Conservation (phyloP, 2,329 filamentous ascomycete genomes). For the Dactylellina parvicollis region DNA sequence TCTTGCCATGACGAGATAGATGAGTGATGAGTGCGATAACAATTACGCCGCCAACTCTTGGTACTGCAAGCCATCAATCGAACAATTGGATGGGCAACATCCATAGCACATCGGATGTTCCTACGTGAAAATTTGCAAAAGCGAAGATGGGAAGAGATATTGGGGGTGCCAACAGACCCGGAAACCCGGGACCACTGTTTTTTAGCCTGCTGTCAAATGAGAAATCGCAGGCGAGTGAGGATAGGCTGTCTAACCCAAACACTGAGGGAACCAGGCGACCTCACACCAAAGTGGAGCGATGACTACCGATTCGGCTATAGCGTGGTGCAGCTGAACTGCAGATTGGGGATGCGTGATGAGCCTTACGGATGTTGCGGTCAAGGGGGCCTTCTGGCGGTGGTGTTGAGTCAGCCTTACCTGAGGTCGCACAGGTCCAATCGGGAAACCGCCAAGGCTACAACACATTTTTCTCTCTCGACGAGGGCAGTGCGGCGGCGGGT, state of each 20-base stretch:
- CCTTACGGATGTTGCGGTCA: conserved; percentile 30
- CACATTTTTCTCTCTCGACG: conserved; percentile 10
- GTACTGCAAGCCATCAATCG: conserved; percentile 18
- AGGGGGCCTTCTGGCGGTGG: conserved; percentile 10
- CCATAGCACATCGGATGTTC: conserved; percentile 42
- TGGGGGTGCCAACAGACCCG: conserved; percentile 34
- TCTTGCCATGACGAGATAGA: background rate
- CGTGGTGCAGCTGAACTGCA: conserved; percentile 41
- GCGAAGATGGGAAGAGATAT: conserved; percentile 8
- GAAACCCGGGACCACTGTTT: conserved; percentile 27
- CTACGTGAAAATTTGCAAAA: conserved; percentile 19
- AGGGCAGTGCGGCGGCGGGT: conserved; percentile 2
- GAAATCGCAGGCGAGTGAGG: conserved; percentile 15
- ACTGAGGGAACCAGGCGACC: background rate
- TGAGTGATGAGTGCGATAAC: background rate
- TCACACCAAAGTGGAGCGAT: conserved; percentile 8
- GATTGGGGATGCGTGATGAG: conserved; percentile 8
- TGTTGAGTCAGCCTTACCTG: conserved; percentile 54
- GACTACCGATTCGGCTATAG: conserved; percentile 44
- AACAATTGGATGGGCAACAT: conserved; percentile 15
- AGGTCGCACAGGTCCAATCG: conserved; percentile 30
- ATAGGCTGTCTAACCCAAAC: conserved; percentile 1
- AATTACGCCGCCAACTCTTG: conserved; percentile 11
- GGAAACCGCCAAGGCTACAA: conserved; percentile 41
- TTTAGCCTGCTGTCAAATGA: conserved; percentile 20